phyloP scores from a whole-genome alignment of 1,284 basidiomycete species.

The Peniophora sp. region DNA sequence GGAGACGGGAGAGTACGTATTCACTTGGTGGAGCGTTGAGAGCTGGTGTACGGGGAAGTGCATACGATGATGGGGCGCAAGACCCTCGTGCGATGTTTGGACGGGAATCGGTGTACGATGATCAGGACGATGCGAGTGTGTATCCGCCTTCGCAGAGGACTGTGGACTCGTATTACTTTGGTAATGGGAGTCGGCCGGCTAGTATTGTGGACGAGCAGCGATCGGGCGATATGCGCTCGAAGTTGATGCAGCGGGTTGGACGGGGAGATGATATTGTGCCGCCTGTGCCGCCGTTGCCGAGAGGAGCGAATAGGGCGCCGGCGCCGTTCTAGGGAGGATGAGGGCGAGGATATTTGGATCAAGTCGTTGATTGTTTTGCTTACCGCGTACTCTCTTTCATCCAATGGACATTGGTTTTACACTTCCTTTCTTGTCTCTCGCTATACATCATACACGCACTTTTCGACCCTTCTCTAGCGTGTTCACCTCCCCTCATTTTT shows the following conservation, averaged over 20 bases:
- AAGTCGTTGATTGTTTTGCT: too few species aligned
- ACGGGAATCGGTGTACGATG: constrained; percentile 2
- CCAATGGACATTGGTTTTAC: too few species aligned
- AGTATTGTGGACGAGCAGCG: constrained; percentile 48
- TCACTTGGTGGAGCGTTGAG: neutral
- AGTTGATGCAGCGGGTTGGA: constrained; percentile 43
- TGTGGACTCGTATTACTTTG: constrained; percentile 6
- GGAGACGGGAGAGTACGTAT: neutral
- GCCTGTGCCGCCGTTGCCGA: constrained; percentile 35
- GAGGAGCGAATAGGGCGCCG: too few species aligned
- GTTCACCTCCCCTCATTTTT: too few species aligned
- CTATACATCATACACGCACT: too few species aligned
- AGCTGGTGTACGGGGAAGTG: neutral
- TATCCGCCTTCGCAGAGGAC: constrained; percentile 10
- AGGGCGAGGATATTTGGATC: too few species aligned
- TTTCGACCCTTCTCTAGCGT: too few species aligned
- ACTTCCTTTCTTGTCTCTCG: too few species aligned
- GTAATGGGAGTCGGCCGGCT: constrained; percentile 31
- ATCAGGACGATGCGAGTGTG: constrained; percentile 15
- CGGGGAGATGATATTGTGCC: constrained; percentile 26
- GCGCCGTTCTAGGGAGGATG: too few species aligned
- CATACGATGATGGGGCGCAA: neutral
- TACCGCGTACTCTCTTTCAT: too few species aligned
- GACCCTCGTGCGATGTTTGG: neutral
- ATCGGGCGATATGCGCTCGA: constrained; percentile 39